Conservation (phyloP, 305 asterid genomes). For the Fraxinus dipetala region DNA sequence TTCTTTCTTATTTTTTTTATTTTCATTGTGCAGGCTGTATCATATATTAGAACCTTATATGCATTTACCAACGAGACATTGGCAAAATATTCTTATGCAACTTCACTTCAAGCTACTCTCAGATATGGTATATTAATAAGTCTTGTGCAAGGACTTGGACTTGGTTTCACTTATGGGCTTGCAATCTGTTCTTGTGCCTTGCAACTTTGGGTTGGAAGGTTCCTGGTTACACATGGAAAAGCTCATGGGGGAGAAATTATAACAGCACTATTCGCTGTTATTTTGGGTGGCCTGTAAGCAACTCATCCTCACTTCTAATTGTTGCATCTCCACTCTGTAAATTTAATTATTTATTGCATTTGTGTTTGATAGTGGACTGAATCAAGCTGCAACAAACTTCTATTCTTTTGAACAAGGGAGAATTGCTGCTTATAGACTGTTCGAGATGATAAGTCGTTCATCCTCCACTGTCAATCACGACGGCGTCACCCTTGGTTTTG, state of each 20-base stretch:
- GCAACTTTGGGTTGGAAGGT: constrained; percentile 99
- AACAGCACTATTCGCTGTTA: constrained; percentile 90
- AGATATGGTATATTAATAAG: constrained; percentile 98
- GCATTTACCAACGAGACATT: constrained; percentile 94
- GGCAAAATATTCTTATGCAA: constrained; percentile 98
- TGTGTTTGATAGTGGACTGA: constrained; percentile 71
- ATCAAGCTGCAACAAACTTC: constrained; percentile 99
- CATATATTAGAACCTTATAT: constrained; percentile 84
- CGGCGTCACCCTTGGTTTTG: constrained; percentile 77
- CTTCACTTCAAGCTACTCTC: constrained; percentile 96
- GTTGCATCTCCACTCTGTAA: constrained; percentile 15
- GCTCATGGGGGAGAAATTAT: constrained; percentile 95
- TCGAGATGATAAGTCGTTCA: constrained; percentile 96
- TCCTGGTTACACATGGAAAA: constrained; percentile 62
- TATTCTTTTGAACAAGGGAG: constrained; percentile 99
- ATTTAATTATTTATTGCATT: constrained; percentile 18
- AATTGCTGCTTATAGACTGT: constrained; percentile 97
- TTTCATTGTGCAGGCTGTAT: constrained; percentile 72
- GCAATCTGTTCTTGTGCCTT: constrained; percentile 99
- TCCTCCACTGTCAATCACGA: constrained; percentile 79
- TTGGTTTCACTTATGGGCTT: constrained; percentile 99
- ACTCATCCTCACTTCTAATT: constrained; percentile 28
- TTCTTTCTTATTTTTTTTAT: neutral
- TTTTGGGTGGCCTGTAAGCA: constrained; percentile 99
- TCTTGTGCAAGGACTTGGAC: constrained; percentile 99